Evolutionary conservation across 2,329 filamentous ascomycete genomes (phyloP).

Genomic region (Esteya vermicola): DNA sequence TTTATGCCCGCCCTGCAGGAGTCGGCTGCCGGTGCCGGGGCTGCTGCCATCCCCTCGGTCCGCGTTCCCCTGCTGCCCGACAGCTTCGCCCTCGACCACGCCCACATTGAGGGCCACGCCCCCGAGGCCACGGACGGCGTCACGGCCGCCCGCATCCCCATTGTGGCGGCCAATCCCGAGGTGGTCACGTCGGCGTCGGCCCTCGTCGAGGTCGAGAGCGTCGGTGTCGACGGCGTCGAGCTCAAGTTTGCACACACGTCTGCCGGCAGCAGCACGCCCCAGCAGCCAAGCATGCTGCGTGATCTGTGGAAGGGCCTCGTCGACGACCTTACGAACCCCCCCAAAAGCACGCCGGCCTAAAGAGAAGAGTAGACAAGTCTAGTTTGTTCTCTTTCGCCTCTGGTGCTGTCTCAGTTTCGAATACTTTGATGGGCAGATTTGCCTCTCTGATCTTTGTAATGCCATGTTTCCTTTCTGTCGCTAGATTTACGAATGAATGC

Average conservation of each 20-base stretch:
- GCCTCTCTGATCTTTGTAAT: too few relatives aligned
- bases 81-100: conserved; percentile 33
- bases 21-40: conserved; percentile 18
- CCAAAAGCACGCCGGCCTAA: too few relatives aligned
- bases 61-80: conserved; percentile 48
- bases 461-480: too few relatives aligned
- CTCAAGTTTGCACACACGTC: conserved; percentile 35
- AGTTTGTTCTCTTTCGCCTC: too few relatives aligned
- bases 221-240: conserved; percentile 40
- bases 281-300: conserved; percentile 31
- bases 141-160: conserved; percentile 29
- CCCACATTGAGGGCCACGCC: conserved; percentile 23
- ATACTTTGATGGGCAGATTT: too few relatives aligned
- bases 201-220: conserved; percentile 43
- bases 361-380: too few relatives aligned
- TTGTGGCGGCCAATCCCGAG: conserved; percentile 43
- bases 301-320: conserved; percentile 41
- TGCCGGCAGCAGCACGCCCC: conserved; percentile 8
- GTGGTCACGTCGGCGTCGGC: conserved; percentile 31
- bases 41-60: conserved; percentile 21
- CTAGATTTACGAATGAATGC: too few relatives aligned
- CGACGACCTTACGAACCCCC: conserved; percentile 10
- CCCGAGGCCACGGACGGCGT: conserved; percentile 28
- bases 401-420: too few relatives aligned
- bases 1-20: conserved; percentile 29